Evolutionary conservation across 148 eudicot species (phyloP).

Genomic region (Suaeda aralocaspica): DNA sequence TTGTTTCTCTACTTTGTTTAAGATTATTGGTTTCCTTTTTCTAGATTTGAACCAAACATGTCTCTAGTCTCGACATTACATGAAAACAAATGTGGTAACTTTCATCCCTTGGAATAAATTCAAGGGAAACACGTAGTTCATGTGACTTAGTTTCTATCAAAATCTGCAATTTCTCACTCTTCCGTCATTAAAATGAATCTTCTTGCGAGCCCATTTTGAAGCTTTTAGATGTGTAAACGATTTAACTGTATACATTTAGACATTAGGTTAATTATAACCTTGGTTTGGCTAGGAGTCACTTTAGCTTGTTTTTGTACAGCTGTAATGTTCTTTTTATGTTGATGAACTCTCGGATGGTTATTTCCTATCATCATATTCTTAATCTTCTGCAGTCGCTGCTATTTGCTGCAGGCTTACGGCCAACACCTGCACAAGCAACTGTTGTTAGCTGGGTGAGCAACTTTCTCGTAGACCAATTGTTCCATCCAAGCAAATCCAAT

Average conservation of each 20-base stretch:
- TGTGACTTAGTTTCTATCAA: too few species aligned
- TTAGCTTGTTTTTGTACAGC: background rate
- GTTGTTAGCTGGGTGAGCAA: constrained; percentile 93
- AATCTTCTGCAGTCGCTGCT: constrained; percentile 91
- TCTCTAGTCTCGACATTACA: too few species aligned
- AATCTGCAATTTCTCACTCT: too few species aligned
- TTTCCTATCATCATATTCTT: constrained; percentile 33
- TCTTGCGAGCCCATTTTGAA: too few species aligned
- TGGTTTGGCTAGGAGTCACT: too few species aligned
- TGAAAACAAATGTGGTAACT: background rate
- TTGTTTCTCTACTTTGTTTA: background rate
- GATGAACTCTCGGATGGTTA: constrained; percentile 10
- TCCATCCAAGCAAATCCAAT: constrained; percentile 6
- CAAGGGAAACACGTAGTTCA: background rate
- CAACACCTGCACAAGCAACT: constrained; percentile 99
- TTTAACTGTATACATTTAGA: too few species aligned
- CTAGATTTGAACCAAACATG: background rate
- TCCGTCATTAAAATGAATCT: too few species aligned
- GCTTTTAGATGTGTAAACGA: too few species aligned
- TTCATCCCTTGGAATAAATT: background rate
- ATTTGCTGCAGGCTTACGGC: constrained; percentile 99
- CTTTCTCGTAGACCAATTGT: constrained; percentile 2
- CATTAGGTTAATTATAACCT: too few species aligned
- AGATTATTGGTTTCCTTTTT: background rate
- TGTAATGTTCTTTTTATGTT: background rate